These are phyloP conservation scores for Coccomyxa sp. DNA, from an alignment of 139 green algal species.

Conservation along the genomic window DNA sequence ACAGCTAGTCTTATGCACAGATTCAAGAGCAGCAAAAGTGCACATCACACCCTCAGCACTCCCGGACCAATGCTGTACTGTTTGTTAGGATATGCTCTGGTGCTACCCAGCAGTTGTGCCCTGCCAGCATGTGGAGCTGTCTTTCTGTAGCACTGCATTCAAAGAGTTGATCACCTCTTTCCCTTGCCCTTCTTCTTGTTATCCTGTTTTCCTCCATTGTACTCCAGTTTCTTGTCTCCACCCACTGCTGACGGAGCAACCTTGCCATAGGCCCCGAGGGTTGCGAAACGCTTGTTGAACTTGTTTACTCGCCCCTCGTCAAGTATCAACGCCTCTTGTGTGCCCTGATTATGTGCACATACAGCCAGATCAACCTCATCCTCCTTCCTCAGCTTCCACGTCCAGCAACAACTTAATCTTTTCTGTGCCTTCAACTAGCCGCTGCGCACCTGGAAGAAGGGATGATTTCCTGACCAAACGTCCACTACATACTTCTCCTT, in stretches of 20 bases:
- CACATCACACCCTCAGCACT: too few species aligned
- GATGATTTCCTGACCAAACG: constrained; percentile 96
- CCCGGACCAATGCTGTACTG: too few species aligned
- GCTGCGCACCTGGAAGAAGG: constrained; percentile 65
- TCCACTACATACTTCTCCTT: constrained; percentile 87
- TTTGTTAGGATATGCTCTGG: too few species aligned
- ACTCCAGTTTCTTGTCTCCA: constrained; percentile 15
- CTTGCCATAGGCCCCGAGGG: background rate
- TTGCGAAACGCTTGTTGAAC: constrained; percentile 77
- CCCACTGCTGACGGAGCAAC: background rate
- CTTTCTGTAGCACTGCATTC: too few species aligned
- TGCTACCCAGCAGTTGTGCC: too few species aligned
- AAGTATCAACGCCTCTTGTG: constrained; percentile 52
- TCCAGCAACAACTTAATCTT: background rate
- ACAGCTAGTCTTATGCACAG: too few species aligned
- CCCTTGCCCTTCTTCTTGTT: too few species aligned
- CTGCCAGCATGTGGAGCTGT: too few species aligned
- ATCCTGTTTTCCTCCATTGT: background rate
- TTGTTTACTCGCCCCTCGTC: constrained; percentile 85
- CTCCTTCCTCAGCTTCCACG: background rate
- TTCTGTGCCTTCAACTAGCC: background rate
- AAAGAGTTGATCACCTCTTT: too few species aligned
- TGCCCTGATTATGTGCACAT: constrained; percentile 40
- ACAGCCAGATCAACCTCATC: background rate
- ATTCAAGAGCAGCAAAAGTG: too few species aligned